Base-by-base conservation (phyloP, 2,329 filamentous ascomycete genomes). In the Colletotrichum karsti region DNA sequence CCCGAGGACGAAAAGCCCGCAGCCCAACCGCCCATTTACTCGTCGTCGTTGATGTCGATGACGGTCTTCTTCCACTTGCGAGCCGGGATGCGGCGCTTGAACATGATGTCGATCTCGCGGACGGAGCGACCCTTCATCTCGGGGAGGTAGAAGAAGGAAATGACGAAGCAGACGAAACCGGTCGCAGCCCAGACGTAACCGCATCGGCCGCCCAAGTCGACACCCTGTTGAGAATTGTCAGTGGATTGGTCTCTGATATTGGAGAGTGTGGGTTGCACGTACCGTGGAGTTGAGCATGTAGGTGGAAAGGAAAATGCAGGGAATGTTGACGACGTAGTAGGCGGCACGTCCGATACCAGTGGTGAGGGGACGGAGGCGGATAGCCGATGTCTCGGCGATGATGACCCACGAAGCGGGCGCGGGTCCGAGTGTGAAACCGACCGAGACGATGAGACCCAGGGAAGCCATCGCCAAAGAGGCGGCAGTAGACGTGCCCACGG, bases 401-500 rank as follows among this genome's bases (percentile, higher is more conserved):
- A 91, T 89, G 78, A 88, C 87, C 85, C 86, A 92, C 9, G 89
- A 91, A 42, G 87, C 86, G 51, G 90, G 90, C 2, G 88, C 90
- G 26, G 88, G 88, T 71, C 87, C 88, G 15, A 90, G 77, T 44
- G 85, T 87, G 80, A 91, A 92, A 33, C 91, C 78, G 63, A 92
- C 87, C 28, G 90, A 91, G 73, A 92, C 82, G 72, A 91, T 89
- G 58, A 92, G 80, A 70, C 89, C 90, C 24, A 92, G 80, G 7
- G 85, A 87, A 8, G 90, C 90, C 76, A 90, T 87, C 2, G 89
- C 89, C 33, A 85, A 78, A 56, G 76, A 82, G 48, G 87, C 73
- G 6, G 83, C 72, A 0, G 63, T 81, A 8, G 75, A 77, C 2
- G 20, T 20, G 57, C 79, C 81, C 8, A 69, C 28, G 7, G 88